Evolutionary conservation across 257 asterid species (phyloP).

Genomic region (Penstemon barbatus): DNA sequence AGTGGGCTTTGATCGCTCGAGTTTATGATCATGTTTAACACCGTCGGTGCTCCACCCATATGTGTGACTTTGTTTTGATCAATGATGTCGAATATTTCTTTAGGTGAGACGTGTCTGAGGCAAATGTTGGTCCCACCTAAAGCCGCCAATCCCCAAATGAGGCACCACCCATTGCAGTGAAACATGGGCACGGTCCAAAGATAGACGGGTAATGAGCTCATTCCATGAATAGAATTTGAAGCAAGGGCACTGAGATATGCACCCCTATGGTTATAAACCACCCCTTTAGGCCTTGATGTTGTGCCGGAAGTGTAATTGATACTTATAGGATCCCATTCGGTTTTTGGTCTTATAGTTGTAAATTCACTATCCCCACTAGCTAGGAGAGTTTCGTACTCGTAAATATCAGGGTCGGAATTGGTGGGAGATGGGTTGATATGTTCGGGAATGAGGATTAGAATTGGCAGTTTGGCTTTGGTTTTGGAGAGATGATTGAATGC

Average conservation of each 20-base stretch:
- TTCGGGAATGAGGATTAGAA: slow-evolving; percentile 39
- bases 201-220: slow-evolving; percentile 44
- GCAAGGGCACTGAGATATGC: slow-evolving; percentile 54
- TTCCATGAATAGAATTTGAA: slow-evolving; percentile 41
- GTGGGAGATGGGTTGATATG: slow-evolving; percentile 15
- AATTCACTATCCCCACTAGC: slow-evolving; percentile 39
- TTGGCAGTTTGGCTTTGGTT: slow-evolving; percentile 33
- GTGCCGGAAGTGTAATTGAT: slow-evolving; percentile 66
- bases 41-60: slow-evolving; percentile 65
- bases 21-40: slow-evolving; percentile 48
- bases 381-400: slow-evolving; percentile 45
- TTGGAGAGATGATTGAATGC: slow-evolving; percentile 36
- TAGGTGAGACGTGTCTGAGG: slow-evolving; percentile 45
- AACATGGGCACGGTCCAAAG: slow-evolving; percentile 71
- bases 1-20: slow-evolving; percentile 30
- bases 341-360: slow-evolving; percentile 28
- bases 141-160: slow-evolving; percentile 60
- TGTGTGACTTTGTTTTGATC: slow-evolving; percentile 43
- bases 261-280: slow-evolving; percentile 56
- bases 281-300: slow-evolving; percentile 62
- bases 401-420: not conserved
- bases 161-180: slow-evolving; percentile 69
- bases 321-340: slow-evolving; percentile 62
- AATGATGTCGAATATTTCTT: slow-evolving; percentile 40
- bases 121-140: slow-evolving; percentile 63